Conservation (phyloP, 208 protist genomes). For the Naegleria lovaniensis region DNA sequence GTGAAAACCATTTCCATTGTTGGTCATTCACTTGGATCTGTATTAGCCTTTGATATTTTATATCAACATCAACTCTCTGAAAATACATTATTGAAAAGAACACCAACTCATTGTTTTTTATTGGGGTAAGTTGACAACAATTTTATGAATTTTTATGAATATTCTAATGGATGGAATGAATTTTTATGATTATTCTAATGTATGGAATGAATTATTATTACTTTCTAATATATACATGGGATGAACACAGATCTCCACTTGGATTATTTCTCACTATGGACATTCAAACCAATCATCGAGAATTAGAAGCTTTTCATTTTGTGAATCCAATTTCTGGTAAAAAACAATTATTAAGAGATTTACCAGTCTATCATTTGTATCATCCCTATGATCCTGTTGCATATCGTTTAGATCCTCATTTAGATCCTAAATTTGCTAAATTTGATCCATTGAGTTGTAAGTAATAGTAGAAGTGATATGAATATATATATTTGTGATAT, state of each 20-base stretch:
- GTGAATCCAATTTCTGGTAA: not conserved
- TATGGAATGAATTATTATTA: too few relatives aligned
- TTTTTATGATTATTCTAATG: too few relatives aligned
- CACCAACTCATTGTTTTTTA: not conserved
- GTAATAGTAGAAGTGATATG: not conserved
- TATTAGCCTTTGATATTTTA: not conserved
- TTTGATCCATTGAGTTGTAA: not conserved
- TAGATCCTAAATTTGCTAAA: not conserved
- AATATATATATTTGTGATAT: too few relatives aligned
- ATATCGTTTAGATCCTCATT: not conserved
- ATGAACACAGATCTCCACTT: not conserved
- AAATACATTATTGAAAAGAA: not conserved
- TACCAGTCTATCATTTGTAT: not conserved
- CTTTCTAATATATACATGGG: too few relatives aligned
- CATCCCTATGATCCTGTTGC: conserved; percentile 22
- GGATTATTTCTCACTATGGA: conserved; percentile 5
- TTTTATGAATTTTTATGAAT: too few relatives aligned
- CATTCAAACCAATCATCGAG: not conserved
- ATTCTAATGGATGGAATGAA: too few relatives aligned
- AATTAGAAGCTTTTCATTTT: not conserved
- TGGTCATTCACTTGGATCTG: not conserved
- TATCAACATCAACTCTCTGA: not conserved
- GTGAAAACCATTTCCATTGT: not conserved
- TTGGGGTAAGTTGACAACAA: not conserved
- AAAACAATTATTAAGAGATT: not conserved